Evolutionary conservation across 2,329 filamentous ascomycete genomes (phyloP).

Genomic region (Ophiostoma sp.): DNA sequence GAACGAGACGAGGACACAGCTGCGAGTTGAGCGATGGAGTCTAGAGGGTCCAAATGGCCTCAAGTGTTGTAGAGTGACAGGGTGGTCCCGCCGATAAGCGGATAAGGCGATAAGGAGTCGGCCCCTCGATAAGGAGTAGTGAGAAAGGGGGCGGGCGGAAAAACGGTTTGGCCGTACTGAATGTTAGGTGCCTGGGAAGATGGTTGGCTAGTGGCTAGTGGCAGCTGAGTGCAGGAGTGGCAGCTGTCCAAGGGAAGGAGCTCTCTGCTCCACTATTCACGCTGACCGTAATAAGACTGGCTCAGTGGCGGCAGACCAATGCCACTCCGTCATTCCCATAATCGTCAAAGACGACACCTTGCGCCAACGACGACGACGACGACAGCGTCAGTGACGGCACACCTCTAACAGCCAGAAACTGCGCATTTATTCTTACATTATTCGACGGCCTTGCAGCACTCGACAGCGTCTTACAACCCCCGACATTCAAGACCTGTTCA

Average conservation of each 20-base stretch:
- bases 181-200: background rate
- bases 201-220: background rate
- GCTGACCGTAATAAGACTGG: constrained; percentile 2
- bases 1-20: constrained; percentile 1
- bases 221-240: background rate
- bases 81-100: constrained; percentile 11
- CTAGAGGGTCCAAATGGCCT: constrained; percentile 11
- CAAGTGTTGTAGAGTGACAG: constrained; percentile 1
- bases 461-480: background rate
- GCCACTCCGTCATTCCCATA: constrained; percentile 15
- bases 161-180: constrained; percentile 16
- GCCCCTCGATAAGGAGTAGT: constrained; percentile 9
- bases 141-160: constrained; percentile 18
- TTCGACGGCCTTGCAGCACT: background rate
- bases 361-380: constrained; percentile 22
- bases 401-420: constrained; percentile 4
- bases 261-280: background rate
- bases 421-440: background rate
- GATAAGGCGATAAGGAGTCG: constrained; percentile 17
- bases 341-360: constrained; percentile 23
- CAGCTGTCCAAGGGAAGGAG: constrained; percentile 5
- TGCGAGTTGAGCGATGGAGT: constrained; percentile 2
- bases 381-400: background rate
- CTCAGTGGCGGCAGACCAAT: constrained; percentile 4
- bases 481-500: too few relatives aligned